Evolutionary conservation across 345 rosid genomes (phyloP).

Genomic region (Cardamine occulta): DNA sequence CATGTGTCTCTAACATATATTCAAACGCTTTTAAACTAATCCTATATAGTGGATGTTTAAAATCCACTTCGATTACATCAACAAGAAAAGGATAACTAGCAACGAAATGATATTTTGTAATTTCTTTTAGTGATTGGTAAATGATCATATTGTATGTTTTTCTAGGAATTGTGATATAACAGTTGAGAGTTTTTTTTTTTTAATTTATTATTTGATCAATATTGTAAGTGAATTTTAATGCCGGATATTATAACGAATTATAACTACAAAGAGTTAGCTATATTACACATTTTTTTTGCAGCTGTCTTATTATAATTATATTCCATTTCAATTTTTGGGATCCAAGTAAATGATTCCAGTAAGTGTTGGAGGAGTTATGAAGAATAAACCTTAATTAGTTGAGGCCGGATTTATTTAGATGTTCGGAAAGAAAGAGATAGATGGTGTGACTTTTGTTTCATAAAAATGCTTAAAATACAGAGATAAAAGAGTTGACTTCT

Average conservation of each 20-base stretch:
- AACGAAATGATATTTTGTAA: neutral
- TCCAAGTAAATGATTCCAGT: neutral
- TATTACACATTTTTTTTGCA: neutral
- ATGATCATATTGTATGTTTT: neutral
- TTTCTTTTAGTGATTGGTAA: neutral
- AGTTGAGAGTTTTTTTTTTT: neutral
- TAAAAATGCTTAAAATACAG: neutral
- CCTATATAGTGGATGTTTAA: neutral
- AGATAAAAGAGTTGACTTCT: neutral
- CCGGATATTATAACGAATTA: neutral
- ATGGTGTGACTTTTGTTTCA: constrained; percentile 30
- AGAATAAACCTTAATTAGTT: constrained; percentile 7
- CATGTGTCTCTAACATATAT: neutral
- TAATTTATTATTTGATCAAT: neutral
- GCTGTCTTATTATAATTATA: neutral
- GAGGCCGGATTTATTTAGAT: neutral
- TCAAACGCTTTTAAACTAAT: neutral
- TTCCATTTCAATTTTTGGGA: neutral
- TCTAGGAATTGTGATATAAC: neutral
- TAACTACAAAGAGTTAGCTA: neutral
- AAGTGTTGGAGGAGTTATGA: neutral
- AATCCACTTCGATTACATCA: neutral
- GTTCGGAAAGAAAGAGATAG: constrained; percentile 1
- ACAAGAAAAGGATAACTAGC: neutral
- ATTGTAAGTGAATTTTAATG: neutral